Conservation (phyloP, 345 rosid genomes). For the Hibiscus trionum region DNA sequence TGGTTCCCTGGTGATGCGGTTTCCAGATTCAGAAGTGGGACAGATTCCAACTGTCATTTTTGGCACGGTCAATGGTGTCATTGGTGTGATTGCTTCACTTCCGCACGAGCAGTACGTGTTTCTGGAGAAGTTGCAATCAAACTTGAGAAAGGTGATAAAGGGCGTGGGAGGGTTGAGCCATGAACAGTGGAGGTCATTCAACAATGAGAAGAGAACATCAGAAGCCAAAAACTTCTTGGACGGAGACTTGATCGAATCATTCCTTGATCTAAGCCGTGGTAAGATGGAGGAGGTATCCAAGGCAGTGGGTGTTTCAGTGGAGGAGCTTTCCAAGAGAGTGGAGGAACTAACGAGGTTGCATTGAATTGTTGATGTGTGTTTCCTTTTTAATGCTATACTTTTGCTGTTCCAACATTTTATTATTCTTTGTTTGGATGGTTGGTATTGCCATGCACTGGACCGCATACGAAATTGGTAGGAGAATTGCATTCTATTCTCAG, state of each 20-base stretch:
- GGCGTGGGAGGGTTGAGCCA: slow-evolving; percentile 95
- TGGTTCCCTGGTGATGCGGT: slow-evolving; percentile 87
- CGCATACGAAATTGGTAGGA: no score
- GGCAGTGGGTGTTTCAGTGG: slow-evolving; percentile 56
- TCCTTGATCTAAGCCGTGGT: slow-evolving; percentile 61
- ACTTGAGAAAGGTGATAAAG: slow-evolving; percentile 74
- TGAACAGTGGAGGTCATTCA: slow-evolving; percentile 92
- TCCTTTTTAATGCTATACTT: no score
- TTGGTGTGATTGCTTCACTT: slow-evolving; percentile 88
- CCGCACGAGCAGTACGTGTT: slow-evolving; percentile 68
- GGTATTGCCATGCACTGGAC: not conserved
- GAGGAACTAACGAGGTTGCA: slow-evolving; percentile 88
- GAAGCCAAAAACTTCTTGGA: slow-evolving; percentile 81
- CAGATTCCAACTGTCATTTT: slow-evolving; percentile 84
- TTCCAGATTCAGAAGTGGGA: slow-evolving; percentile 86
- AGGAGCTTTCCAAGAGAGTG: slow-evolving; percentile 80
- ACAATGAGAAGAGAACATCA: slow-evolving; percentile 69
- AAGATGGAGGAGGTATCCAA: slow-evolving; percentile 80
- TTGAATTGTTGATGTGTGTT: slow-evolving; percentile 21
- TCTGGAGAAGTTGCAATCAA: slow-evolving; percentile 71
- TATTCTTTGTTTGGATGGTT: not conserved
- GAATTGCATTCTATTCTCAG: no score
- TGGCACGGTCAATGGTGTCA: slow-evolving; percentile 79
- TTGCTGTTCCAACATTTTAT: not conserved
- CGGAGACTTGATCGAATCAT: slow-evolving; percentile 78